Evolutionary conservation across 176 grass and related monocot genomes (phyloP).

Genomic region (Cymbopogon citratus): DNA sequence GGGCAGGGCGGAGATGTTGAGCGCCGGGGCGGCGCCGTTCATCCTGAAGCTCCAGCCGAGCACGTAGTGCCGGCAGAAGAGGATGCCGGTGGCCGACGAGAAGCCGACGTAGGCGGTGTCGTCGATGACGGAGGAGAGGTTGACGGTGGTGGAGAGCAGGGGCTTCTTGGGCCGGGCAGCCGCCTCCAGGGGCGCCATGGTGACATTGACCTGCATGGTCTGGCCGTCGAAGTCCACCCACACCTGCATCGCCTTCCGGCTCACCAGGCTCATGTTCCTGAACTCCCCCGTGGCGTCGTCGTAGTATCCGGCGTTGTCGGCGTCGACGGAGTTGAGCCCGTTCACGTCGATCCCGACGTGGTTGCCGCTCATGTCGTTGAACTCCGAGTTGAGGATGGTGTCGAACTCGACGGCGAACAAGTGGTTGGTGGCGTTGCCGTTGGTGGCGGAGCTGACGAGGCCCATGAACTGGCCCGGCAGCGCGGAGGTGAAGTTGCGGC

Average conservation of each 20-base stretch:
- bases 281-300: constrained; percentile 41
- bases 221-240: constrained; percentile 78
- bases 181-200: constrained; percentile 53
- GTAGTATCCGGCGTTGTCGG: constrained; percentile 61
- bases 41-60: constrained; percentile 61
- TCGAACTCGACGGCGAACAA: too few species aligned
- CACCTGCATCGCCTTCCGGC: constrained; percentile 57
- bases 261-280: constrained; percentile 47
- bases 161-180: constrained; percentile 38
- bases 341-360: constrained; percentile 79
- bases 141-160: constrained; percentile 52
- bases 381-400: constrained; percentile 77
- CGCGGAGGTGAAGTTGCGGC: too few species aligned
- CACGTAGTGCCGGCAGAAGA: constrained; percentile 68
- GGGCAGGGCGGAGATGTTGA: constrained; percentile 57
- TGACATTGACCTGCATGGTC: constrained; percentile 54
- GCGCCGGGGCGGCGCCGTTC: constrained; percentile 46
- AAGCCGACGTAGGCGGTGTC: constrained; percentile 68
- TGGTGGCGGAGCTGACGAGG: too few species aligned
- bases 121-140: constrained; percentile 65
- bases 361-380: constrained; percentile 75
- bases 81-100: constrained; percentile 58
- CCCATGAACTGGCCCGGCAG: too few species aligned
- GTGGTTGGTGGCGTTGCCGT: too few species aligned
- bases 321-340: constrained; percentile 49